Conservation (phyloP, 2,329 filamentous ascomycete species). For the Penicillium hesseltinei region DNA sequence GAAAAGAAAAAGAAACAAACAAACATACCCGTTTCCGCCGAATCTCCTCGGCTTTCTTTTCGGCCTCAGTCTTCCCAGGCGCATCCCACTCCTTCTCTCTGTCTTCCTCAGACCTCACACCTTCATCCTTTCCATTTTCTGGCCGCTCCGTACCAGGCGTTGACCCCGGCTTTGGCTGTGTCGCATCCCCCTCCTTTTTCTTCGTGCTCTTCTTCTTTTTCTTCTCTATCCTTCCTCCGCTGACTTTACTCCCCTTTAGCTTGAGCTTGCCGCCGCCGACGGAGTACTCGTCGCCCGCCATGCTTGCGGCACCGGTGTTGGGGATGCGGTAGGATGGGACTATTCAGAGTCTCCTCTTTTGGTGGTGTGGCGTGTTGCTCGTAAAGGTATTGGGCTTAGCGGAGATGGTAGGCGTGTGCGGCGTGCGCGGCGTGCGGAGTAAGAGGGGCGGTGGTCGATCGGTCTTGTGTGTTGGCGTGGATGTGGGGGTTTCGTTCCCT, state of each 20-base stretch:
- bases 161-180: conserved; percentile 12
- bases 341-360: background rate
- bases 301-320: conserved; percentile 4
- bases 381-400: background rate
- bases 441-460: conserved; percentile 10
- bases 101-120: conserved; percentile 8
- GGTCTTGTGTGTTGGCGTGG: background rate
- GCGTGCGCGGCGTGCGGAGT: conserved; percentile 21
- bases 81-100: conserved; percentile 23
- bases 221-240: conserved; percentile 47
- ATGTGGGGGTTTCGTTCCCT: background rate
- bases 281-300: conserved; percentile 64
- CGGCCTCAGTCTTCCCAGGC: conserved; percentile 73
- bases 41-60: conserved; percentile 76
- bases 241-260: conserved; percentile 73
- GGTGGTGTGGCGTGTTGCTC: background rate
- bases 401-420: background rate
- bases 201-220: conserved; percentile 53
- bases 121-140: conserved; percentile 20
- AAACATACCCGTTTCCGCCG: conserved; percentile 71
- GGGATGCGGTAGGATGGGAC: background rate
- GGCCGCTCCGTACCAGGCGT: background rate
- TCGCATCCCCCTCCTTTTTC: conserved; percentile 21
- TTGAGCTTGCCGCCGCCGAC: conserved; percentile 71
- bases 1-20: background rate